Conservation (phyloP, 345 rosid species). For the Toxicodendron radicans region DNA sequence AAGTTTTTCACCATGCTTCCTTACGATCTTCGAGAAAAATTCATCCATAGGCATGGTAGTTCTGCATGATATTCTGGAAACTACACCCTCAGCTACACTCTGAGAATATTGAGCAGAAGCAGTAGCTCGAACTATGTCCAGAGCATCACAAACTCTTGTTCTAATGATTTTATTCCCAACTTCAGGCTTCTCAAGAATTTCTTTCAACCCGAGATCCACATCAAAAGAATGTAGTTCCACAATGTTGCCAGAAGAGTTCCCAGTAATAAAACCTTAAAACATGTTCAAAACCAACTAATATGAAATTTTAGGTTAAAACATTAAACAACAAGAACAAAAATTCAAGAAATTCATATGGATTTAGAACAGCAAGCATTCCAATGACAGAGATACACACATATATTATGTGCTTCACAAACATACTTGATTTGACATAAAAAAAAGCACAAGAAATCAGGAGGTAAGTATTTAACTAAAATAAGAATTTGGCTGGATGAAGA, state of each 20-base stretch:
- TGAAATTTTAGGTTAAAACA: conserved; percentile 5
- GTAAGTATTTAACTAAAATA: background rate
- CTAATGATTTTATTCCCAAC: conserved; percentile 33
- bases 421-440: background rate
- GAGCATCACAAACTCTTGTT: conserved; percentile 48
- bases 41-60: conserved; percentile 72
- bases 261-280: conserved; percentile 27
- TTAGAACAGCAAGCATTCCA: background rate
- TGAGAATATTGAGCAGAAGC: conserved; percentile 41
- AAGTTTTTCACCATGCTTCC: conserved; percentile 67
- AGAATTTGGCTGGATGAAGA: no score
- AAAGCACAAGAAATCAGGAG: background rate
- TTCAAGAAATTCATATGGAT: background rate
- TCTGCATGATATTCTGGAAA: conserved; percentile 34
- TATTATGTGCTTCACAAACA: background rate
- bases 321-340: background rate
- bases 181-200: conserved; percentile 43
- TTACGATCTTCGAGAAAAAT: conserved; percentile 56
- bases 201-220: conserved; percentile 62
- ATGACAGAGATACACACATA: background rate
- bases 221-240: conserved; percentile 25
- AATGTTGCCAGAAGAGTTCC: conserved; percentile 15
- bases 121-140: conserved; percentile 57
- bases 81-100: conserved; percentile 35
- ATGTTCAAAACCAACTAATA: conserved; percentile 8